Evolutionary conservation across 176 grass and related monocot species (phyloP).

Genomic region (Cenchrus purpureus): DNA sequence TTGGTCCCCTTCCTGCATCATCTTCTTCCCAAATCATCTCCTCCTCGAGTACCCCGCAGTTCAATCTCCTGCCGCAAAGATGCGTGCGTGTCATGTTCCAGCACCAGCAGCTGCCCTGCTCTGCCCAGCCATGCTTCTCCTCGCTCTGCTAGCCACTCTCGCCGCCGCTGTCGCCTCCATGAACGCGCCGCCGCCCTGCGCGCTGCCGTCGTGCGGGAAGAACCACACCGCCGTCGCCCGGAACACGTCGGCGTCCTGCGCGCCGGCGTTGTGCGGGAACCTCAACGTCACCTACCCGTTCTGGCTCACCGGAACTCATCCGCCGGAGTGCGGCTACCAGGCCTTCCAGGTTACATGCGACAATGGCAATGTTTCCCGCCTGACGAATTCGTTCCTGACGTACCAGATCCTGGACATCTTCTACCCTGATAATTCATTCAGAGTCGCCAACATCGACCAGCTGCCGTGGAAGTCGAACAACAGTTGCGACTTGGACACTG

Average conservation of each 20-base stretch:
- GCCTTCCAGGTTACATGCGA: constrained; percentile 34
- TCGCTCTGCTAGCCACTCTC: no score
- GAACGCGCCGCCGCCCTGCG: constrained; percentile 4
- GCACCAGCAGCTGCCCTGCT: no score
- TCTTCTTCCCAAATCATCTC: neutral
- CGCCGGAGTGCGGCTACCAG: constrained; percentile 32
- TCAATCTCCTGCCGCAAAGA: neutral
- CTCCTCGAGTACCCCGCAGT: neutral
- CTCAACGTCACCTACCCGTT: constrained; percentile 52
- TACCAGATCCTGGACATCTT: constrained; percentile 31
- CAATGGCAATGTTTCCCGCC: neutral
- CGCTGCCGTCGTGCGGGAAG: constrained; percentile 15
- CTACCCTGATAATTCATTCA: no score
- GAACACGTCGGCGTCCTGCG: neutral
- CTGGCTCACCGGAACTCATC: constrained; percentile 47
- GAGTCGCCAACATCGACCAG: no score
- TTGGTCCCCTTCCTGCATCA: no score
- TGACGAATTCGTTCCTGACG: neutral
- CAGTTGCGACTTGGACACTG: neutral
- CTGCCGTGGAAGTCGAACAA: no score
- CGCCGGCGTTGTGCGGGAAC: constrained; percentile 27
- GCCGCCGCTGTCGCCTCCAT: no score
- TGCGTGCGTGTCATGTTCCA: neutral
- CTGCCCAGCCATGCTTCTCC: no score
- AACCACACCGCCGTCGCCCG: no score